Evolutionary conservation across 1,284 basidiomycete species (phyloP), one percentile per base, ranked within the genome.

Genomic region (Puccinia coronata): DNA sequence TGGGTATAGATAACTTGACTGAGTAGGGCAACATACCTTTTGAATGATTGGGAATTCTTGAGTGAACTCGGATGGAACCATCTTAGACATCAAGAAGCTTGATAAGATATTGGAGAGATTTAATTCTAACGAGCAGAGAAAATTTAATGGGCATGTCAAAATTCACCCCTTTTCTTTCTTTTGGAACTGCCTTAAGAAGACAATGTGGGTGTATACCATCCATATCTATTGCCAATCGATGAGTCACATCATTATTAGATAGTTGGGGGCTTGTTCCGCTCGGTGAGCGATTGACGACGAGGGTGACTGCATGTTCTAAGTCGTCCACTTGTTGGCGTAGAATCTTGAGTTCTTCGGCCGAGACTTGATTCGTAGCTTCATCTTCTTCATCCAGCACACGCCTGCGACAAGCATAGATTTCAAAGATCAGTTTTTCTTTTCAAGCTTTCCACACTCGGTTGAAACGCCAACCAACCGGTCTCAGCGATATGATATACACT

Each of bases 351-450:
- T 80, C 79, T 49, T 59, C 79, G 34, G 70, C 28, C 20, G 79
- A 80, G 41, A 80, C 57, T 11, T 70, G 79, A 47, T 31, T 73
- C 25, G 31, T 73, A 18, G 36, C 28, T 59, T 71, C 79, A 28
- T 73, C 79, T 59, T 80, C 70, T 49, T 73, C 79, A 25, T 80
- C 79, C 43, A 80, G 61, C 12, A 80, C 43, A 23, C 79, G 79
- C 12, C 79, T 80, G 16, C 12, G 39, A 18, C 18, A 51, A 31
- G 39, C 16, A 51, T 49, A 51, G 43, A 31, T 20, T 59, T 61
- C 34, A 63, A 9, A 39, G 41, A 12, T 23, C n/a, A 23, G 9
- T 39, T 67, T 14, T 47, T 47, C n/a, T n/a, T n/a, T n/a, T n/a
- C 36, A 16, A 41, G 18, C 8, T 31, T 11, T 41, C 18, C 31